These are phyloP conservation scores for Draba incana DNA, from an alignment of 345 rosid species.

Conservation along the genomic window DNA sequence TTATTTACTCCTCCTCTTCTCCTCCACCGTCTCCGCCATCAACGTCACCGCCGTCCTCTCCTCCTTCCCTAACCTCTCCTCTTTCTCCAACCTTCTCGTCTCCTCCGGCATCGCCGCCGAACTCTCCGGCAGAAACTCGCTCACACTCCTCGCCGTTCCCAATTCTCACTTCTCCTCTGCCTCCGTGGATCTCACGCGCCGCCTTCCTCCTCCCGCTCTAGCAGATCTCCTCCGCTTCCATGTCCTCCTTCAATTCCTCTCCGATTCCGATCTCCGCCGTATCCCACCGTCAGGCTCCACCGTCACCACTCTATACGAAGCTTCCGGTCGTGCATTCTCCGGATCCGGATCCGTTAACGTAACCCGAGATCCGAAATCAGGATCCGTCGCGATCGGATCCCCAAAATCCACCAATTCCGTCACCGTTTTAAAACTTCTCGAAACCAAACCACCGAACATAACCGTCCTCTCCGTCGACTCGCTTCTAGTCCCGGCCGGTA, in stretches of 20 bases:
- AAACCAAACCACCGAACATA: constrained; percentile 66
- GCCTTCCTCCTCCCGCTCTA: constrained; percentile 59
- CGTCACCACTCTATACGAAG: constrained; percentile 42
- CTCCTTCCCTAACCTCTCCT: constrained; percentile 59
- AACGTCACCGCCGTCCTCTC: constrained; percentile 75
- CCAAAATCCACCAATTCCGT: constrained; percentile 47
- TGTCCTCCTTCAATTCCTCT: constrained; percentile 76
- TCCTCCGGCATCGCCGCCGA: constrained; percentile 59
- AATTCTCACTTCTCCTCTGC: constrained; percentile 60
- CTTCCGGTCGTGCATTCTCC: constrained; percentile 36
- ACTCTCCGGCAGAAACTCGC: constrained; percentile 60
- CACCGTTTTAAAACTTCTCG: constrained; percentile 61
- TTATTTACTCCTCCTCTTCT: constrained; percentile 51
- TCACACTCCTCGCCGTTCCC: constrained; percentile 85
- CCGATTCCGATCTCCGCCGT: constrained; percentile 61
- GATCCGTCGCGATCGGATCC: constrained; percentile 56
- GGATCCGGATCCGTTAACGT: constrained; percentile 80
- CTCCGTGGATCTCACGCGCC: constrained; percentile 60
- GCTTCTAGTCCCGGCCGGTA: constrained; percentile 65
- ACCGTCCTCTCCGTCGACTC: constrained; percentile 68
- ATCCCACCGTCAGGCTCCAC: constrained; percentile 51
- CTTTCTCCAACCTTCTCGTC: constrained; percentile 56
- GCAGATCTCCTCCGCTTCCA: constrained; percentile 93
- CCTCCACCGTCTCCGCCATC: constrained; percentile 47
- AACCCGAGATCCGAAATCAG: constrained; percentile 56